Percentiles rank a stretch among this genome's conserved stretches.
Conservation (phyloP, 352 stramenopile species). For the Phytophthora brassicae region DNA sequence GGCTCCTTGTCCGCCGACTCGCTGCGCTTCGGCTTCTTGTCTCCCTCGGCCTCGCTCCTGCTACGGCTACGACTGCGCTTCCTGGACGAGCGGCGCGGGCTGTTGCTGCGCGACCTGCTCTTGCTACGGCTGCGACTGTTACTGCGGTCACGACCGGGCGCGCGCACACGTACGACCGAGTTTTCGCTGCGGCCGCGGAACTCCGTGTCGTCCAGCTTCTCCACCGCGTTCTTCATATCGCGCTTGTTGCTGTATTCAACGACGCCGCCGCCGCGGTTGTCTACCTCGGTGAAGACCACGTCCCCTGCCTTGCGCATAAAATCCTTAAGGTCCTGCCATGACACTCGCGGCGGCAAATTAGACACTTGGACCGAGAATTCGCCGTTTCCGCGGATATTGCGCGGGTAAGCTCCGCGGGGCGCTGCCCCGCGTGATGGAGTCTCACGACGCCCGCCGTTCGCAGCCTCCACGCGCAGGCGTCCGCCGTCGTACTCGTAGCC, state of each 20-base stretch:
- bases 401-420: conserved; percentile 35
- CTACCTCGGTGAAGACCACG: conserved; percentile 69
- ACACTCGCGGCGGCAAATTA: conserved; percentile 55
- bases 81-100: conserved; percentile 33
- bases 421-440: conserved; percentile 16
- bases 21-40: conserved; percentile 42
- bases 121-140: conserved; percentile 42
- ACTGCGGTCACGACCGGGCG: conserved; percentile 23
- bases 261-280: conserved; percentile 60
- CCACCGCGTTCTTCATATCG: conserved; percentile 72
- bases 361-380: conserved; percentile 60
- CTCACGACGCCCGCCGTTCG: conserved; percentile 41
- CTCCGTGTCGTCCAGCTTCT: conserved; percentile 66
- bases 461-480: conserved; percentile 57
- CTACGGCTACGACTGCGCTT: conserved; percentile 44
- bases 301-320: conserved; percentile 67
- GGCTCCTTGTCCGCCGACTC: conserved; percentile 31
- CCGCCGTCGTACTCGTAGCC: conserved; percentile 63
- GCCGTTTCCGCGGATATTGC: conserved; percentile 55
- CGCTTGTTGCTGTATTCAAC: conserved; percentile 72
- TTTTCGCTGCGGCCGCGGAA: conserved; percentile 56
- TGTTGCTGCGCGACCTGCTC: conserved; percentile 49
- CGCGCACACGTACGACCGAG: conserved; percentile 52
- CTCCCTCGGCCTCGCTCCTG: conserved; percentile 26
- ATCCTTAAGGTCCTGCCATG: conserved; percentile 74